These are phyloP conservation scores for Debaryomycetaceae sp. DNA, from an alignment of 1,139 yeast species.

Conservation along the genomic window DNA sequence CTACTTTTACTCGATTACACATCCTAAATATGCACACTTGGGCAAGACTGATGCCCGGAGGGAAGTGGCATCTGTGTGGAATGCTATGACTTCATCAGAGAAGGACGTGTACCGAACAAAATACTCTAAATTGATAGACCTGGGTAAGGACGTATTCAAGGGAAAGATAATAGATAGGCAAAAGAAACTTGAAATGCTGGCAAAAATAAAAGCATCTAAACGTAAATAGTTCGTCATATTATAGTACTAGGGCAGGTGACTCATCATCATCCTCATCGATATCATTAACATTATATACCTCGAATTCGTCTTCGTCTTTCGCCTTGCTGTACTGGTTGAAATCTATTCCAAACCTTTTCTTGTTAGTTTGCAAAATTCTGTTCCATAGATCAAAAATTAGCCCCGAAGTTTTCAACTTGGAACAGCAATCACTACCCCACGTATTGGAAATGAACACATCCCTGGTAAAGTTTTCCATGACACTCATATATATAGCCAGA, in stretches of 20 bases:
- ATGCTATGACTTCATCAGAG: slow-evolving; percentile 18
- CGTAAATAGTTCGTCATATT: slow-evolving; percentile 1
- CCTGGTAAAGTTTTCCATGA: slow-evolving; percentile 18
- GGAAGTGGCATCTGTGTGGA: slow-evolving; percentile 25
- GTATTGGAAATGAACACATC: slow-evolving; percentile 13
- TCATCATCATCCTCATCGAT: slow-evolving; percentile 27
- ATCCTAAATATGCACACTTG: slow-evolving; percentile 10
- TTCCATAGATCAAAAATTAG: slow-evolving; percentile 18
- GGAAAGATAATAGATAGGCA: slow-evolving; percentile 27
- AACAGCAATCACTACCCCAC: slow-evolving; percentile 15
- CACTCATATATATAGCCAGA: slow-evolving; percentile 10
- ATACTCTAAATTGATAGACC: slow-evolving; percentile 22
- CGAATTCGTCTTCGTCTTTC: slow-evolving; percentile 18
- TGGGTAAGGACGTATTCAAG: slow-evolving; percentile 28
- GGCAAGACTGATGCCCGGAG: slow-evolving; percentile 13
- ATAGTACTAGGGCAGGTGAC: slow-evolving; percentile 22
- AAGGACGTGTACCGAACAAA: slow-evolving; percentile 23
- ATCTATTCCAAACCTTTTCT: slow-evolving; percentile 15
- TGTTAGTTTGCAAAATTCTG: slow-evolving; percentile 6
- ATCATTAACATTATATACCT: slow-evolving; percentile 18
- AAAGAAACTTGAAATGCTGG: slow-evolving; percentile 12
- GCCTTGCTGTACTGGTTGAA: slow-evolving; percentile 7
- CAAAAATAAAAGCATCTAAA: slow-evolving; percentile 2
- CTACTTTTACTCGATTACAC: slow-evolving; percentile 22
- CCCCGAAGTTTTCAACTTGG: slow-evolving; percentile 19